Percentiles rank a stretch among this genome's conserved stretches.
Conservation (phyloP, 768 basidiomycete genomes). For the Lactarius indigo region DNA sequence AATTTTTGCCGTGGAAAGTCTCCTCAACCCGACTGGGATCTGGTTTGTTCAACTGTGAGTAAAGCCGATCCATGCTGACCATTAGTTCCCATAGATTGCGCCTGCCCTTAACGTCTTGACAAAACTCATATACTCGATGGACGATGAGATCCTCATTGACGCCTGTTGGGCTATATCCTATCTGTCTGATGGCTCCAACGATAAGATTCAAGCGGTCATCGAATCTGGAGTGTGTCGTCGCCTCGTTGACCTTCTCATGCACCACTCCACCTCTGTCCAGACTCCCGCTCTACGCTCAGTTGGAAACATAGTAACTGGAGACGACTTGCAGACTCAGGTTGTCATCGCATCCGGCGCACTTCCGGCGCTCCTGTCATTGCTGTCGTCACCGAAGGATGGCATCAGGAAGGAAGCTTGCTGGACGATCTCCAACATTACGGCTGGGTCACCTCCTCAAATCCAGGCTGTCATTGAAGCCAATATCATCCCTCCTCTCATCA, state of each 20-base stretch:
- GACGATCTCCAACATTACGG: constrained; percentile 99
- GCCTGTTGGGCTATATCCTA: constrained; percentile 99
- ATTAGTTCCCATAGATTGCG: constrained; percentile 66
- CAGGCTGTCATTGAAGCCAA: constrained; percentile 97
- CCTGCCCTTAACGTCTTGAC: constrained; percentile 96
- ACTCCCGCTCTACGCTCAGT: constrained; percentile 98
- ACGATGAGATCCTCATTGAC: constrained; percentile 98
- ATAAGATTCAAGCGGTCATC: constrained; percentile 99
- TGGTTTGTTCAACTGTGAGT: constrained; percentile 51
- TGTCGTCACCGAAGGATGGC: constrained; percentile 97
- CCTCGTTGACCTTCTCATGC: constrained; percentile 95
- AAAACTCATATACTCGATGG: constrained; percentile 97
- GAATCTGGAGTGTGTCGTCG: constrained; percentile 97
- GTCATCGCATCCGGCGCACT: constrained; percentile 98
- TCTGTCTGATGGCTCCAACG: constrained; percentile 96
- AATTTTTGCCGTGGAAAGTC: constrained; percentile 99
- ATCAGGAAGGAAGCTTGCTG: constrained; percentile 99
- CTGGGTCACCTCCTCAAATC: constrained; percentile 95
- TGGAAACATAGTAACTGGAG: constrained; percentile 98
- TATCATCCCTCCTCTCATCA: constrained; percentile 96
- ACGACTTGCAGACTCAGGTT: constrained; percentile 98
- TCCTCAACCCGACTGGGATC: constrained; percentile 96
- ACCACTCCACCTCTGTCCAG: constrained; percentile 91
- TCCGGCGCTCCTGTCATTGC: constrained; percentile 85
- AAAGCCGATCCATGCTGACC: constrained; percentile 19